These are phyloP conservation scores for Colletotrichum neosansevieriae DNA, from an alignment of 2,329 filamentous ascomycete genomes.

Conservation along the genomic window DNA sequence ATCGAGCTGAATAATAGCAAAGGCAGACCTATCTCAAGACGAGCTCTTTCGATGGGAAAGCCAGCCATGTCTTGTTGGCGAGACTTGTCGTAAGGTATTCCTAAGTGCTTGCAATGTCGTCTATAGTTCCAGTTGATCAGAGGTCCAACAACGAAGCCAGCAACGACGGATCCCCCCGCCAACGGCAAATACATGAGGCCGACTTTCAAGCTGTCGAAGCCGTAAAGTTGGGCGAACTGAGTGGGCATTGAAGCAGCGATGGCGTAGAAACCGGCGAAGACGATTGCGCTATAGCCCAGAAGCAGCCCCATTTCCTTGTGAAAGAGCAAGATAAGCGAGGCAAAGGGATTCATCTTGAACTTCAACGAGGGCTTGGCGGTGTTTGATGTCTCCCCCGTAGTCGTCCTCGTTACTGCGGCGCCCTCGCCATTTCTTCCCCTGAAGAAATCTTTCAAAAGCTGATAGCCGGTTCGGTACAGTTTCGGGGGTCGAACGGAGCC, in stretches of 20 bases:
- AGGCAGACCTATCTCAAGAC: constrained; percentile 62
- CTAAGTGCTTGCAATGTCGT: constrained; percentile 66
- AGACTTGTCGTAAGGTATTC: constrained; percentile 64
- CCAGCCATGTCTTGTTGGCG: constrained; percentile 61
- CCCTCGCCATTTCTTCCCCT: constrained; percentile 31
- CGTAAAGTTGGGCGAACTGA: constrained; percentile 65
- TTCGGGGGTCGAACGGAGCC: constrained; percentile 59
- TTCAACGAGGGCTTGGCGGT: constrained; percentile 45
- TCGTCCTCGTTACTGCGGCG: constrained; percentile 14
- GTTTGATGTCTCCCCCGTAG: constrained; percentile 34
- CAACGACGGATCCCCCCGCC: constrained; percentile 61
- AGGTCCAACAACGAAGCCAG: constrained; percentile 62
- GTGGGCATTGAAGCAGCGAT: constrained; percentile 59
- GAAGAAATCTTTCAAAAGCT: constrained; percentile 42
- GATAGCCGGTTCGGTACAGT: constrained; percentile 50
- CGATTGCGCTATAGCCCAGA: constrained; percentile 57
- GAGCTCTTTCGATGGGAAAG: constrained; percentile 65
- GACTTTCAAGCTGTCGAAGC: constrained; percentile 66
- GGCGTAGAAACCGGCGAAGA: constrained; percentile 64
- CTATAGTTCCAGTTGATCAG: constrained; percentile 77
- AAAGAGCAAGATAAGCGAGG: constrained; percentile 54
- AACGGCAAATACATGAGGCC: constrained; percentile 67
- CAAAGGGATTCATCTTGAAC: constrained; percentile 57
- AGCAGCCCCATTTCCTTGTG: constrained; percentile 59
- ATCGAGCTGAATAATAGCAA: constrained; percentile 63